These are phyloP conservation scores for Carallia brachiata DNA, from an alignment of 345 rosid species.

Conservation along the genomic window DNA sequence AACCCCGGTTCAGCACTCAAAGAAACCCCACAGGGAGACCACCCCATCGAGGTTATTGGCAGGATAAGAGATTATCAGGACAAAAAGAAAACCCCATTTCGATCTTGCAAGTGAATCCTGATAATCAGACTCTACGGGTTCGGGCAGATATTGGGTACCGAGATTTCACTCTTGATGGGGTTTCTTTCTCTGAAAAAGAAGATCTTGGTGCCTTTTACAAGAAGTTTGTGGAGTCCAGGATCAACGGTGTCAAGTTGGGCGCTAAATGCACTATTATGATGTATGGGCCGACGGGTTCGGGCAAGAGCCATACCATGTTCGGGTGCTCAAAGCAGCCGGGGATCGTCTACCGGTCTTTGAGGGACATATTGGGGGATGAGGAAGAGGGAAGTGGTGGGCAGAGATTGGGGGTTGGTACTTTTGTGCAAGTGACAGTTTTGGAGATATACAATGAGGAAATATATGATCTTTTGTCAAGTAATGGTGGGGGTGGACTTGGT, in stretches of 20 bases:
- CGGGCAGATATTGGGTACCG: conserved; percentile 84
- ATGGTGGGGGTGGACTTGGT: conserved; percentile 60
- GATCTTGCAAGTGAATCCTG: conserved; percentile 56
- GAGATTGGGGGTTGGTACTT: conserved; percentile 35
- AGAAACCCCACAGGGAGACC: conserved; percentile 57
- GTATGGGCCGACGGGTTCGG: conserved; percentile 99
- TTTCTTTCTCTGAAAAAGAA: conserved; percentile 78
- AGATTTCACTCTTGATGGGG: conserved; percentile 83
- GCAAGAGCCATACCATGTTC: conserved; percentile 94
- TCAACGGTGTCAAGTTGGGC: conserved; percentile 75
- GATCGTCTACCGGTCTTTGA: conserved; percentile 72
- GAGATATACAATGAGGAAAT: conserved; percentile 95
- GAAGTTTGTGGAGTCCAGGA: conserved; percentile 70
- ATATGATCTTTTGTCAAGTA: conserved; percentile 75
- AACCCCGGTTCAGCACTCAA: conserved; percentile 40
- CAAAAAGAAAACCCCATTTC: conserved; percentile 51
- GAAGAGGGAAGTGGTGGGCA: conserved; percentile 38
- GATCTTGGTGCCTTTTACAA: conserved; percentile 69
- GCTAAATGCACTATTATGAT: conserved; percentile 84
- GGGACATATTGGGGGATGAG: conserved; percentile 64
- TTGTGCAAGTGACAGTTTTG: conserved; percentile 87
- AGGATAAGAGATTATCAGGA: conserved; percentile 69
- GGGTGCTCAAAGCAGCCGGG: conserved; percentile 87
- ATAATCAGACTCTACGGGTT: conserved; percentile 57
- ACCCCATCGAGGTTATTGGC: conserved; percentile 87